A percentile compares a stretch with the other conserved stretches of the same genome.
These are phyloP conservation scores for Termitomyces sp. DNA, from an alignment of 768 basidiomycete genomes.

Conservation along the genomic window DNA sequence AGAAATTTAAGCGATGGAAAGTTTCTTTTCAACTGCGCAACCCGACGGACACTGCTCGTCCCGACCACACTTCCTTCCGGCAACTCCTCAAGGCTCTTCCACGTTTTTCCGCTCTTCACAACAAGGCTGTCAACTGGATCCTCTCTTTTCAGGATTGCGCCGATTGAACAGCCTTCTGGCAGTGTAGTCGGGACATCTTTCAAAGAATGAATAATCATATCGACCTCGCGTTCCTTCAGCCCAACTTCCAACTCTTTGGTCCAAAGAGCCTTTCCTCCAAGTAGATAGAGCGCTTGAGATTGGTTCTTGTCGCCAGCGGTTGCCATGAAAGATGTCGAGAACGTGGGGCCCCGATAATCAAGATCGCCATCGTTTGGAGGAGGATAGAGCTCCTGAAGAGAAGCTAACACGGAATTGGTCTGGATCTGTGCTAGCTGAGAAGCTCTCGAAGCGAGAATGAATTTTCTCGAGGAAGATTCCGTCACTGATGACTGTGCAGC, in stretches of 20 bases:
- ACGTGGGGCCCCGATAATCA: constrained; percentile 27
- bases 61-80: constrained; percentile 91
- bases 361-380: constrained; percentile 17
- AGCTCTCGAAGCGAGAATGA: constrained; percentile 79
- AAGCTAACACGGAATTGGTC: constrained; percentile 72
- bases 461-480: constrained; percentile 37
- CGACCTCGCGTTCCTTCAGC: constrained; percentile 66
- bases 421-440: constrained; percentile 90
- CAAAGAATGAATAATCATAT: constrained; percentile 89
- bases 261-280: constrained; percentile 94
- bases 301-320: constrained; percentile 91
- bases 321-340: constrained; percentile 44
- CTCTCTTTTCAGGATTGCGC: constrained; percentile 82
- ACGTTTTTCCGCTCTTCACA: constrained; percentile 66
- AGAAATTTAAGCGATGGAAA: constrained; percentile 77
- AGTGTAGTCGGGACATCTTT: constrained; percentile 93
- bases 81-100: constrained; percentile 75
- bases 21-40: constrained; percentile 82
- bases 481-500: constrained; percentile 5
- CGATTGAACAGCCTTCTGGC: constrained; percentile 81
- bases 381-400: constrained; percentile 58
- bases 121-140: constrained; percentile 89
- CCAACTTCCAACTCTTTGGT: constrained; percentile 94
- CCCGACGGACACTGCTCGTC: constrained; percentile 88
- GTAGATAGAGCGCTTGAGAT: constrained; percentile 76